Conservation (phyloP, 306 rosid genomes). For the Rosa chinensis region DNA sequence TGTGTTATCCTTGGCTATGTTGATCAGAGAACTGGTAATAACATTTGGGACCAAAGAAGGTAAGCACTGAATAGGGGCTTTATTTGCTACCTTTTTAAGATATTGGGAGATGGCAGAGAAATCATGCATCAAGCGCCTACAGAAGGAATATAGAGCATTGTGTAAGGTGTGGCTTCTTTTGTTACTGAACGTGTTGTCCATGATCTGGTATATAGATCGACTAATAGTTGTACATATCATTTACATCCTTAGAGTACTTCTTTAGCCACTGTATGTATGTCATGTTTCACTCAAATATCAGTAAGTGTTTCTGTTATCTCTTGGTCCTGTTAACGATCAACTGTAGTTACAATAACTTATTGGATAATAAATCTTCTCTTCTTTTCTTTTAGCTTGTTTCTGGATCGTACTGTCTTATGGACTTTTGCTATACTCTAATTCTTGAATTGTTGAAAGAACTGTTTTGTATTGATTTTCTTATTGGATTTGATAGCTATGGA, state of each 20-base stretch:
- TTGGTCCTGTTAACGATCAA: not conserved
- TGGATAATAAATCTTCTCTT: not conserved
- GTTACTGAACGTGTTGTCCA: not conserved
- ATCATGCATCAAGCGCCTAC: constrained; percentile 90
- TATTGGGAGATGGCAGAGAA: constrained; percentile 26
- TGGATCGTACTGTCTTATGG: constrained; percentile 6
- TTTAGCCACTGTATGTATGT: not conserved
- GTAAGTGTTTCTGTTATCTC: not conserved
- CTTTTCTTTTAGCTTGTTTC: not conserved
- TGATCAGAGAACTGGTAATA: constrained; percentile 29
- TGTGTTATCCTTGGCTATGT: constrained; percentile 4
- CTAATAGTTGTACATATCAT: not conserved
- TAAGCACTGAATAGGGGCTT: constrained; percentile 7
- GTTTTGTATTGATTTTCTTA: constrained; percentile 3
- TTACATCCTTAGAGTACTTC: not conserved
- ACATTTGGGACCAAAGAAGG: too few species aligned
- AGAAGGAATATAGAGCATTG: constrained; percentile 94
- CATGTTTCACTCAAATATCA: not conserved
- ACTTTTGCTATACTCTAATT: not conserved
- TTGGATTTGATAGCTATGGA: constrained; percentile 1
- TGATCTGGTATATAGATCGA: constrained; percentile 10
- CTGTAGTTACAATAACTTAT: not conserved
- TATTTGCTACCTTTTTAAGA: constrained; percentile 20
- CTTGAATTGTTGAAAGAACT: not conserved
- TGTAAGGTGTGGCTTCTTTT: constrained; percentile 35